Percentiles rank a stretch among this genome's conserved stretches.
phyloP scores from a whole-genome alignment of 192 early-diverging fungal species.

The Backusella circina region DNA sequence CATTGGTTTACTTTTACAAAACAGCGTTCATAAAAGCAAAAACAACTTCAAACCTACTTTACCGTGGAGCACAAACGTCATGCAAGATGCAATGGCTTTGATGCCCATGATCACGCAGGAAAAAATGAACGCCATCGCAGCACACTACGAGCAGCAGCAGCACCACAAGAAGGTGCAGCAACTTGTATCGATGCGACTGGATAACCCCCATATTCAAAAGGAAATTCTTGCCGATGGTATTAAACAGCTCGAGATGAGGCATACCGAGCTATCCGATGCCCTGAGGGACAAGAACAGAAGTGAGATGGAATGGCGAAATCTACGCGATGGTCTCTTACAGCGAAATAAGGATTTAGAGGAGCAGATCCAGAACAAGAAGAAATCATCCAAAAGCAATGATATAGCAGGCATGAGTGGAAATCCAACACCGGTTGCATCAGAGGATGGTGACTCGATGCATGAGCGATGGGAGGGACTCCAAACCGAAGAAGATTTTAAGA shows the following conservation, averaged over 20 bases:
- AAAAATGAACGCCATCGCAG: slow-evolving; percentile 68
- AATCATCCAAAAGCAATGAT: slow-evolving; percentile 27
- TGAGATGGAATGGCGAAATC: slow-evolving; percentile 40
- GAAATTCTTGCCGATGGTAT: slow-evolving; percentile 17
- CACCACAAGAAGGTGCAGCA: slow-evolving; percentile 46
- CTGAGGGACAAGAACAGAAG: slow-evolving; percentile 51
- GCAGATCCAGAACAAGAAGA: slow-evolving; percentile 20
- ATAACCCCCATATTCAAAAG: slow-evolving; percentile 8
- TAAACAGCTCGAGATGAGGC: slow-evolving; percentile 58
- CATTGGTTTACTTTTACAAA: slow-evolving; percentile 60
- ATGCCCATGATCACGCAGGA: slow-evolving; percentile 61
- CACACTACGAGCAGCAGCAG: slow-evolving; percentile 46
- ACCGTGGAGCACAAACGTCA: slow-evolving; percentile 36
- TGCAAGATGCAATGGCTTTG: slow-evolving; percentile 76
- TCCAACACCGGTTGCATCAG: slow-evolving; percentile 3
- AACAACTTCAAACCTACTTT: background rate
- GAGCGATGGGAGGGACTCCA: background rate
- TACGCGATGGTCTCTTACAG: slow-evolving; percentile 49
- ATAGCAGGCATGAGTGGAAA: background rate
- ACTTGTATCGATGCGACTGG: slow-evolving; percentile 44
- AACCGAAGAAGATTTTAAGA: slow-evolving; percentile 13
- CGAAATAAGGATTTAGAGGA: background rate
- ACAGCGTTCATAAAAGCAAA: slow-evolving; percentile 31
- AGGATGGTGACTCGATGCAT: slow-evolving; percentile 2
- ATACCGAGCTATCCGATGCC: slow-evolving; percentile 57